Conservation (phyloP, 225 moss, liverwort and hornwort genomes). For the Climacium dendroides region DNA sequence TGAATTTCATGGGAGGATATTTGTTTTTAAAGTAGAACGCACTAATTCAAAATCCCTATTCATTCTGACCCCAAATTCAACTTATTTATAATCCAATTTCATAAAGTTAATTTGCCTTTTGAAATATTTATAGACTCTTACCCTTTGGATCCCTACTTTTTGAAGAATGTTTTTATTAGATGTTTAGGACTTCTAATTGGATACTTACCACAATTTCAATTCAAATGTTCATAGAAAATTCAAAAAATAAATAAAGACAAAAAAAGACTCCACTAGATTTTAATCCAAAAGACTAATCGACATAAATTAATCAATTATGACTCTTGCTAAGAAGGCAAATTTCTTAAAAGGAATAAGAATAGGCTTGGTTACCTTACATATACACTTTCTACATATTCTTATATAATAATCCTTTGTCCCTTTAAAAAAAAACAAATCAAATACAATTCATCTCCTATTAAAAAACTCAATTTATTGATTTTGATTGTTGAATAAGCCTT, state of each 20-base stretch:
- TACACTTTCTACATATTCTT: neutral
- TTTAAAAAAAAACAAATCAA: too few species aligned
- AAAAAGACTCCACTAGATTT: accelerated
- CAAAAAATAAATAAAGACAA: neutral
- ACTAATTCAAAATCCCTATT: neutral
- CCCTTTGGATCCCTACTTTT: accelerated
- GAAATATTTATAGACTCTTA: neutral
- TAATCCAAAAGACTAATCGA: neutral
- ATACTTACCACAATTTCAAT: accelerated
- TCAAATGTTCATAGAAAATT: neutral
- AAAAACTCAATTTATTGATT: too few species aligned
- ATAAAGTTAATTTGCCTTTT: neutral
- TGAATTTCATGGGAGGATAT: neutral
- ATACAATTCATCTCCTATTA: too few species aligned
- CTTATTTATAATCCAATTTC: accelerated
- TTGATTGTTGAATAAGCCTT: too few species aligned
- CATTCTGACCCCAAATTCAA: neutral
- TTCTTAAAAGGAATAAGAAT: accelerated
- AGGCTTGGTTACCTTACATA: accelerated
- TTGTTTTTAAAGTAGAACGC: accelerated
- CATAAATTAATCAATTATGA: neutral
- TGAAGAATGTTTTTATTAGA: neutral
- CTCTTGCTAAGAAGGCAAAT: neutral
- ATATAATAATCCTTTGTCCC: neutral
- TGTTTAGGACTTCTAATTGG: neutral